Conservation (phyloP, 805 yeast genomes). For the Jamesozyma jinghongensis region DNA sequence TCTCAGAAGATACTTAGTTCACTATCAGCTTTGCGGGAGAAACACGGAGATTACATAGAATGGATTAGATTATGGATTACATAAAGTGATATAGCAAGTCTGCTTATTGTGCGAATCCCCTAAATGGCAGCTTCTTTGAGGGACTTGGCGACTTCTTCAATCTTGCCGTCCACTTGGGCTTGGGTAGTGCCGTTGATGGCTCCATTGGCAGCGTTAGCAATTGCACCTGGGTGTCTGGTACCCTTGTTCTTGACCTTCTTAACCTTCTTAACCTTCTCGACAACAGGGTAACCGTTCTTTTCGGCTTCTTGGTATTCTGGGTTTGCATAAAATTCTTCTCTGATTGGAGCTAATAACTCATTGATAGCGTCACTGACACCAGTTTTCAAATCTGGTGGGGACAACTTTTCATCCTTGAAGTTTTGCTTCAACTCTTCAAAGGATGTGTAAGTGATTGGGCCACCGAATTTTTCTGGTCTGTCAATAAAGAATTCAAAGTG, state of each 20-base stretch:
- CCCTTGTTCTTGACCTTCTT: slow-evolving; percentile 85
- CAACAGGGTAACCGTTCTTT: slow-evolving; percentile 77
- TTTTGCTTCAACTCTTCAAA: slow-evolving; percentile 64
- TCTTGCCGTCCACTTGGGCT: slow-evolving; percentile 23
- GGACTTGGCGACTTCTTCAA: slow-evolving; percentile 20
- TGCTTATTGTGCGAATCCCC: no score
- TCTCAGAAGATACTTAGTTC: no score
- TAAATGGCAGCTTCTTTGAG: slow-evolving; percentile 19
- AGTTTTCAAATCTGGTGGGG: slow-evolving; percentile 88
- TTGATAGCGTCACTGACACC: slow-evolving; percentile 87
- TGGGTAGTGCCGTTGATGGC: slow-evolving; percentile 37
- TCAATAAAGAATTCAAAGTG: slow-evolving; percentile 61
- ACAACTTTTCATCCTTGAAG: slow-evolving; percentile 60
- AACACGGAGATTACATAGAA: no score
- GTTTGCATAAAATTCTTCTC: slow-evolving; percentile 51
- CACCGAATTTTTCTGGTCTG: slow-evolving; percentile 97
- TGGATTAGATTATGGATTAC: no score
- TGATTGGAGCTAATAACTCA: slow-evolving; percentile 72
- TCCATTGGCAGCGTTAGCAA: no score
- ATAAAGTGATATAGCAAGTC: no score
- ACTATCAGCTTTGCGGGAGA: no score
- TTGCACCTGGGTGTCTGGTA: slow-evolving; percentile 75
- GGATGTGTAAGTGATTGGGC: slow-evolving; percentile 65
- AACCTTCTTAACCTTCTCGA: slow-evolving; percentile 53
- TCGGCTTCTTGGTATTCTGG: slow-evolving; percentile 69